These are phyloP conservation scores for Colletotrichum simmondsii DNA, from an alignment of 2,329 filamentous ascomycete species.

Conservation along the genomic window DNA sequence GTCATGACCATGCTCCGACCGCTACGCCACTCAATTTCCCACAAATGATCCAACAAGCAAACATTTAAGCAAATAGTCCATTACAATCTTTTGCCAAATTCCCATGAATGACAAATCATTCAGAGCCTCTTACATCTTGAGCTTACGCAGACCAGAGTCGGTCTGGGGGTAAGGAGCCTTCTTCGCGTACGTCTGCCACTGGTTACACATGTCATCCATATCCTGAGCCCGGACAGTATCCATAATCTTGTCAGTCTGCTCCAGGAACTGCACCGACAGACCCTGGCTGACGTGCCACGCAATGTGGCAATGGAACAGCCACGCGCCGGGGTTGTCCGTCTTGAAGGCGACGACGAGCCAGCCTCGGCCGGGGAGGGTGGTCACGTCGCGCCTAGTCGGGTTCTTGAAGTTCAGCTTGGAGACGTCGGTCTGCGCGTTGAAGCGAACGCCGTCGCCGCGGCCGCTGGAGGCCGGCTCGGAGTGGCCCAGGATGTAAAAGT, in stretches of 20 bases:
- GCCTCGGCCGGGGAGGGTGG: slow-evolving; percentile 53
- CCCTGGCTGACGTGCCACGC: slow-evolving; percentile 60
- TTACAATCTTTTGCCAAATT: neutral
- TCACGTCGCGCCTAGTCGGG: slow-evolving; percentile 58
- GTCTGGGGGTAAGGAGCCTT: slow-evolving; percentile 10
- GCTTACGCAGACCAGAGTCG: slow-evolving; percentile 20
- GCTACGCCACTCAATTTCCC: neutral
- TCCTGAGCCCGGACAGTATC: slow-evolving; percentile 5
- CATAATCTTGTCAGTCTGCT: slow-evolving; percentile 38
- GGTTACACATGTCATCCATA: slow-evolving; percentile 13
- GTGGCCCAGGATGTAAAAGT: slow-evolving; percentile 56
- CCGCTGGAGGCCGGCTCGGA: slow-evolving; percentile 31
- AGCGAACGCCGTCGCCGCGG: slow-evolving; percentile 26
- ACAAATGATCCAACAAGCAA: neutral
- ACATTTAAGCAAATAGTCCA: neutral
- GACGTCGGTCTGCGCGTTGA: slow-evolving; percentile 44
- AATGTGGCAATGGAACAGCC: slow-evolving; percentile 60
- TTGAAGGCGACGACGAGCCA: slow-evolving; percentile 59
- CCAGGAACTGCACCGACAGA: slow-evolving; percentile 64
- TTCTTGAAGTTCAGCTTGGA: slow-evolving; percentile 51
- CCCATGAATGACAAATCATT: too few relatives aligned
- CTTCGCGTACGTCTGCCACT: slow-evolving; percentile 17
- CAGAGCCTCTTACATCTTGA: neutral
- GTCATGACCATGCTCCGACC: slow-evolving; percentile 14
- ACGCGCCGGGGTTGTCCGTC: slow-evolving; percentile 61